Evolutionary conservation across 768 basidiomycete genomes (phyloP).

Genomic region (Tricholomella constricta): DNA sequence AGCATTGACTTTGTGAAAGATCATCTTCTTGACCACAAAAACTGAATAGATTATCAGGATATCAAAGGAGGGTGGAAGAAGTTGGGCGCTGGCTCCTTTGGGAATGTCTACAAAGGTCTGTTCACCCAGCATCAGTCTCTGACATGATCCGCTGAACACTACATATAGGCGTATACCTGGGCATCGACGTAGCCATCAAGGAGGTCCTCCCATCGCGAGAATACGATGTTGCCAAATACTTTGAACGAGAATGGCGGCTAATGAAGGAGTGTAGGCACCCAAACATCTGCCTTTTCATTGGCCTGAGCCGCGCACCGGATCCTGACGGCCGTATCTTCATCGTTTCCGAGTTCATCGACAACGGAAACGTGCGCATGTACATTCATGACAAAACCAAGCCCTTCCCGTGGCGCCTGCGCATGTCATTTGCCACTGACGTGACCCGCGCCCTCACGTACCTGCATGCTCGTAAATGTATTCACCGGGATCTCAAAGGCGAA

Average conservation of each 20-base stretch:
- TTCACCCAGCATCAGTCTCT: not conserved
- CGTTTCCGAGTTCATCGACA: conserved; percentile 92
- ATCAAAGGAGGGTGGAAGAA: conserved; percentile 89
- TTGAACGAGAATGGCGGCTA: conserved; percentile 96
- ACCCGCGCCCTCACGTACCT: conserved; percentile 95
- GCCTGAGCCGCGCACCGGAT: conserved; percentile 77
- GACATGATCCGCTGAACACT: not conserved
- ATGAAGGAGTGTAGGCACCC: conserved; percentile 96
- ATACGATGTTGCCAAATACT: conserved; percentile 96
- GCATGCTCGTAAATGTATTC: conserved; percentile 88
- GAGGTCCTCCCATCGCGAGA: conserved; percentile 90
- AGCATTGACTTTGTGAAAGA: not conserved
- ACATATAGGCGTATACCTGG: conserved; percentile 77
- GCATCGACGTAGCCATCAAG: conserved; percentile 95
- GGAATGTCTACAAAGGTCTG: conserved; percentile 86
- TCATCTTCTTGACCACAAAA: not conserved
- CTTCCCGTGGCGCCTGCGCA: conserved; percentile 90
- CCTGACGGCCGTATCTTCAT: conserved; percentile 89
- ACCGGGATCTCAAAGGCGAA: conserved; percentile 94
- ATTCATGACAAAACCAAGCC: conserved; percentile 83
- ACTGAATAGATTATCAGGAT: conserved; percentile 49
- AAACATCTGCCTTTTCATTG: conserved; percentile 92
- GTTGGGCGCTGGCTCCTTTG: conserved; percentile 90
- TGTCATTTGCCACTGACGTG: conserved; percentile 95
- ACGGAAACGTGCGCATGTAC: conserved; percentile 87